Conservation (phyloP, 2,329 filamentous ascomycete species). For the Thermothelomyces thermophilus region DNA sequence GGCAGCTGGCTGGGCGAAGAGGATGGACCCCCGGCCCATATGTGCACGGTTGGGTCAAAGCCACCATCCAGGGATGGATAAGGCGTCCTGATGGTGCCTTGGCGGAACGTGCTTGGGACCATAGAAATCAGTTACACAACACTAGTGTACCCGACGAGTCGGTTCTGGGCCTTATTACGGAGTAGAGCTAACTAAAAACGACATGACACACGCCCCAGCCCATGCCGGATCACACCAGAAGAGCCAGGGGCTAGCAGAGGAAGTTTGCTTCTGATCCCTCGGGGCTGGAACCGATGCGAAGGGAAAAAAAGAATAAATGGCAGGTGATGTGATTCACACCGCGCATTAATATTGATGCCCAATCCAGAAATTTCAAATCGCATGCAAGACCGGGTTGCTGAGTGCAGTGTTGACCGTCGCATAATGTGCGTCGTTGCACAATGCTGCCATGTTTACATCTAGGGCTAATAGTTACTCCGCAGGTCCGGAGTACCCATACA, state of each 20-base stretch:
- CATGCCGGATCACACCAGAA: not conserved
- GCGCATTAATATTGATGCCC: too few species aligned
- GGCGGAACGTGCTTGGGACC: not conserved
- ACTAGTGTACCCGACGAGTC: too few species aligned
- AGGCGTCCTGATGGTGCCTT: not conserved
- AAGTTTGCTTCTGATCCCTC: not conserved
- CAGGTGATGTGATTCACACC: not conserved
- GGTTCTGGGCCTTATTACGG: too few species aligned
- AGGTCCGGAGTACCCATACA: too few species aligned
- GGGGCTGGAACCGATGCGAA: not conserved
- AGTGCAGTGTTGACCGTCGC: not conserved
- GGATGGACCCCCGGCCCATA: too few species aligned
- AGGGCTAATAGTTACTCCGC: too few species aligned
- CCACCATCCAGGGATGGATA: not conserved
- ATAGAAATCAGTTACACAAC: too few species aligned
- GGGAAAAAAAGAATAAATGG: too few species aligned
- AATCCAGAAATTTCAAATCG: not conserved
- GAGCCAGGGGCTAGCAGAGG: not conserved
- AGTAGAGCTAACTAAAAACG: too few species aligned
- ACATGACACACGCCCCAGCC: not conserved
- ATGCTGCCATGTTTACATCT: too few species aligned
- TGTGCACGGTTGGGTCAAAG: constrained; percentile 5
- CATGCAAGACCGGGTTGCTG: not conserved
- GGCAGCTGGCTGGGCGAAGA: too few species aligned
- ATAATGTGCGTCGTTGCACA: not conserved